Base-by-base conservation (phyloP, 495 filamentous ascomycete species). In the Recurvomyces mirabilis region DNA sequence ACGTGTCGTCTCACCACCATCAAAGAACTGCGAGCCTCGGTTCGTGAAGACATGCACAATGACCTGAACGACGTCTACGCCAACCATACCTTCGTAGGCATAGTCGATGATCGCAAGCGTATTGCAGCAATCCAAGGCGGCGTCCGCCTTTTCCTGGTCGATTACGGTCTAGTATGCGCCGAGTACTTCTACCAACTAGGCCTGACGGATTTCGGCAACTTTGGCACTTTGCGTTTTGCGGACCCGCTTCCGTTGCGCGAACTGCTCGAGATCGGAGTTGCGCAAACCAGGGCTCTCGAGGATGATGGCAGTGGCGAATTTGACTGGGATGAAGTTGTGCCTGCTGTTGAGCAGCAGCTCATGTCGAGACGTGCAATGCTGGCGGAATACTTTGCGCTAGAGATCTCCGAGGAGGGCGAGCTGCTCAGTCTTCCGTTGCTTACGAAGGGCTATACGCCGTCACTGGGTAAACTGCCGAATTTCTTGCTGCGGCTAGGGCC, bases 121-220 rank as follows among this genome's bases (percentile, higher is more conserved):
- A 77, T 99, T 18, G 87, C 78, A 29, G 87, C 91, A 24, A 84
- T 99, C 25, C 93, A 99, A 68, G 76, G 82, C 19, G 91, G 93
- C 14, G 83, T 96, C 1, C 93, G 89, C 58, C 72, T 99, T 35
- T 94, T 80, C 61, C 78, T 96, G 14, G 74, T 99, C 44, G 93
- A 99, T 65, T 99, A 96, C 59, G 91, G 87, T 13, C 78, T 86
- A 55, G 68, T 86, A 12, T 82, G 78, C 61, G 81, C 77, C 44
- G 93, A 96, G 56, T 88, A 89, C 64, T 94, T 99, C 66, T 96
- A 99, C 65, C 93, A 99, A 63, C 67, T 96, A 34, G 93, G 88
- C 1, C 73, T 99, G 32, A 94, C 91, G 0, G 87, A 96, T 58
- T 99, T 96, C 61, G 87, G 82, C 1, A 96, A 96, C 57, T 96